Evolutionary conservation across 257 asterid species (phyloP).

Genomic region (Nicotiana undulata): DNA sequence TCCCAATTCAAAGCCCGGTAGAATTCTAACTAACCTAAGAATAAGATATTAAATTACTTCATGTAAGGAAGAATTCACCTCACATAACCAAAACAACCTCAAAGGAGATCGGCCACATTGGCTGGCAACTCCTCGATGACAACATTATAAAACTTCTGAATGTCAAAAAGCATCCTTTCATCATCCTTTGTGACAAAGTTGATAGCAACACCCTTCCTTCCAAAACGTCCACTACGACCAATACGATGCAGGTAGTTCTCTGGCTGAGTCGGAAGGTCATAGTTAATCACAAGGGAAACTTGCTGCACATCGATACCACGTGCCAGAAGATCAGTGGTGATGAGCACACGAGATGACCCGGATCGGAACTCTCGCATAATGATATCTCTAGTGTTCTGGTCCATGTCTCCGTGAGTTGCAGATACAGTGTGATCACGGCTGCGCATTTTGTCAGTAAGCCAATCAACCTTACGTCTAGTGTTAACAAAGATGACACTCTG

Average conservation of each 20-base stretch:
- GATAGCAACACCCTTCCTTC: slow-evolving; percentile 9
- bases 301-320: slow-evolving; percentile 7
- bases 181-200: slow-evolving; percentile 11
- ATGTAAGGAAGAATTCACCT: too few relatives aligned
- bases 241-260: slow-evolving; percentile 14
- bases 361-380: slow-evolving; percentile 54
- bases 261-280: slow-evolving; percentile 11
- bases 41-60: too few relatives aligned
- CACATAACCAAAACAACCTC: neutral
- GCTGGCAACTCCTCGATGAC: slow-evolving; percentile 11
- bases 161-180: slow-evolving; percentile 11
- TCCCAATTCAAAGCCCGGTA: neutral
- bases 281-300: slow-evolving; percentile 13
- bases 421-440: slow-evolving; percentile 50
- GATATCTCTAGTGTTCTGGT: slow-evolving; percentile 51
- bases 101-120: slow-evolving; percentile 4
- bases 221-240: slow-evolving; percentile 13
- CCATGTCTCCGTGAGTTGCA: slow-evolving; percentile 58
- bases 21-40: too few relatives aligned
- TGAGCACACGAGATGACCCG: slow-evolving; percentile 5
- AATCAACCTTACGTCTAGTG: slow-evolving; percentile 54
- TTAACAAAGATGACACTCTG: slow-evolving; percentile 56
- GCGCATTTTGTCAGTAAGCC: slow-evolving; percentile 56
- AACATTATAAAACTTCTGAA: slow-evolving; percentile 1
- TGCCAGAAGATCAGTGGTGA: slow-evolving; percentile 14